Evolutionary conservation across 345 rosid species (phyloP), one percentile per base, ranked within the genome.

Genomic region (Eucalyptus grandis): DNA sequence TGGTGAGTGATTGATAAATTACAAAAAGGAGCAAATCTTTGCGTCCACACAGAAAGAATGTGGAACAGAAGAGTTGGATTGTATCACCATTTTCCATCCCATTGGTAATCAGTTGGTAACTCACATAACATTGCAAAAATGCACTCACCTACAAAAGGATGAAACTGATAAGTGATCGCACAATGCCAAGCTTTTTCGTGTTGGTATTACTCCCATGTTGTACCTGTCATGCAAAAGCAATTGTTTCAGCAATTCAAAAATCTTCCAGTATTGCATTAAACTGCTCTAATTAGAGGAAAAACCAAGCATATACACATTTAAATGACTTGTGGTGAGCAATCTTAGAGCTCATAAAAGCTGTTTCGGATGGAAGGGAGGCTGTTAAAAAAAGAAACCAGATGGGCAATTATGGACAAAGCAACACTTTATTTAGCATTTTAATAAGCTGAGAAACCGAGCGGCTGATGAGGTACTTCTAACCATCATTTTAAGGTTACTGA

Each of bases 201-300:
- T 96, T 11, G 99, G 95, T 90, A 96, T 95, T 56, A 96, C 96
- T 4, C 99, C 99, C 97, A 97, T 95, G 94, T 96, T 98, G 88
- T 97, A 98, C 87, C 99, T 98, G 98, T 69, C 92, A 91, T 69
- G 88, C 27, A 89, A 86, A 91, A 26, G 88, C 9, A 88, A 86
- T 87, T 6, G 87, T 26, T 30, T n/a, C 49, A 43, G 26, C 27
- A 88, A 87, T 92, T 87, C 1, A 77, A 88, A 69, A 13, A 80
- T 12, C 19, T 67, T 50, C 16, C 15, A 19, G 34, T 3, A 27
- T 27, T 27, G 16, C 46, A 47, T 34, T 26, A 86, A 86, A 67
- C 80, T 51, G 46, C 54, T 34, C 60, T 50, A 44, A 56, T 27
- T 0, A 31, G 89, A 51, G 86, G 54, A 8, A 49, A n/a, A 49